Conservation (phyloP, 768 basidiomycete genomes). For the Tephrocybe sp. region DNA sequence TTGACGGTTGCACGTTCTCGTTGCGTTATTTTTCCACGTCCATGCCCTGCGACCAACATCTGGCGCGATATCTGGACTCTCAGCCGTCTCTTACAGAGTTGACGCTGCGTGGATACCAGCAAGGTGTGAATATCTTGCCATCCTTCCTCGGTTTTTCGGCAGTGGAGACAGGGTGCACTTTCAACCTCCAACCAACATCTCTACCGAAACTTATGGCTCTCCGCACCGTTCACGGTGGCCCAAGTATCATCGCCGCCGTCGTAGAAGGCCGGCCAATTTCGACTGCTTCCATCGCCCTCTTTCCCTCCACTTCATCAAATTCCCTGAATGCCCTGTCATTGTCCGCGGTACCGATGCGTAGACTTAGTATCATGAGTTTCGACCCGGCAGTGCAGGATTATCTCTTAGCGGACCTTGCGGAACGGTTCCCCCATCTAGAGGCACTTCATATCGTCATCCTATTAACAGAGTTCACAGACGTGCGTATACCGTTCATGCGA, state of each 20-base stretch:
- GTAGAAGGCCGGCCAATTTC: slow-evolving; percentile 47
- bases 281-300: slow-evolving; percentile 51
- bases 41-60: slow-evolving; percentile 44
- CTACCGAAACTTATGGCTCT: slow-evolving; percentile 49
- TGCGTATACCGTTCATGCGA: slow-evolving; percentile 23
- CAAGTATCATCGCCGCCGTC: slow-evolving; percentile 41
- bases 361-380: slow-evolving; percentile 59
- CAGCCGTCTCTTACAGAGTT: slow-evolving; percentile 50
- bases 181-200: slow-evolving; percentile 34
- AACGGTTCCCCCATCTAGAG: slow-evolving; percentile 47
- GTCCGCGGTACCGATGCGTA: slow-evolving; percentile 36
- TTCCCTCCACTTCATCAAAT: slow-evolving; percentile 32
- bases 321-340: slow-evolving; percentile 43
- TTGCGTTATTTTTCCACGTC: slow-evolving; percentile 53
- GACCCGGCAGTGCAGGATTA: slow-evolving; percentile 42
- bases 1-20: slow-evolving; percentile 39
- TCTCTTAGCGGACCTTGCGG: slow-evolving; percentile 46
- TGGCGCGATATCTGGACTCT: slow-evolving; percentile 49
- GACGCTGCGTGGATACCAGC: slow-evolving; percentile 51
- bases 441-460: slow-evolving; percentile 61
- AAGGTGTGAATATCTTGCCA: slow-evolving; percentile 23
- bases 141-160: slow-evolving; percentile 19
- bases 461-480: slow-evolving; percentile 44
- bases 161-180: slow-evolving; percentile 15
- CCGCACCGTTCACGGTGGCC: slow-evolving; percentile 52